Evolutionary conservation across 495 filamentous ascomycete genomes (phyloP).

Genomic region (Physcia stellaris): DNA sequence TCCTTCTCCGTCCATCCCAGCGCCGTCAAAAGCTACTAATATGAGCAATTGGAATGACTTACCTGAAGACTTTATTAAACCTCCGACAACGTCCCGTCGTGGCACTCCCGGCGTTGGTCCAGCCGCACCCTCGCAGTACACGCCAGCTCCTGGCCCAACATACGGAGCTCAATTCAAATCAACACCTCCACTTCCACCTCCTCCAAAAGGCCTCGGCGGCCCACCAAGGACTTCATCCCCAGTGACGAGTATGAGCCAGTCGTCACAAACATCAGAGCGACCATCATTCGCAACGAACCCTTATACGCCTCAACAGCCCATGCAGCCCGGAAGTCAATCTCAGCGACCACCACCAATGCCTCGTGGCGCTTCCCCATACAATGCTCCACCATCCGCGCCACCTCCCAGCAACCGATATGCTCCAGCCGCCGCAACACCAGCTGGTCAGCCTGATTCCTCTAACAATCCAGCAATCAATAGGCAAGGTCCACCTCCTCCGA

Average conservation of each 20-base stretch:
- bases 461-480: conserved; percentile 11
- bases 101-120: conserved; percentile 49
- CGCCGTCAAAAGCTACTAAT: conserved; percentile 57
- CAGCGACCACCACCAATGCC: conserved; percentile 42
- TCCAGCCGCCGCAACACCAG: conserved; percentile 54
- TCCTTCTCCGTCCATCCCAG: conserved; percentile 47
- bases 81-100: conserved; percentile 51
- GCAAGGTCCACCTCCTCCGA: conserved; percentile 35
- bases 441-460: conserved; percentile 27
- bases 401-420: conserved; percentile 76
- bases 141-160: conserved; percentile 19
- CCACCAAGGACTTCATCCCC: conserved; percentile 45
- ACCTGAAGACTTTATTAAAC: conserved; percentile 66
- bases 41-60: conserved; percentile 88
- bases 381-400: conserved; percentile 60
- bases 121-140: conserved; percentile 32
- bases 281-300: conserved; percentile 53
- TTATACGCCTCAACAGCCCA: conserved; percentile 52
- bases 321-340: conserved; percentile 9
- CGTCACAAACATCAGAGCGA: conserved; percentile 32
- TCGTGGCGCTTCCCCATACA: conserved; percentile 78
- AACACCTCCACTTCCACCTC: conserved; percentile 36
- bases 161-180: conserved; percentile 27
- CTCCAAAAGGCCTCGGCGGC: conserved; percentile 39
- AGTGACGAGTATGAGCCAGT: conserved; percentile 21